phyloP scores from a whole-genome alignment of 441 rosid species.

The Metrosideros polymorpha region DNA sequence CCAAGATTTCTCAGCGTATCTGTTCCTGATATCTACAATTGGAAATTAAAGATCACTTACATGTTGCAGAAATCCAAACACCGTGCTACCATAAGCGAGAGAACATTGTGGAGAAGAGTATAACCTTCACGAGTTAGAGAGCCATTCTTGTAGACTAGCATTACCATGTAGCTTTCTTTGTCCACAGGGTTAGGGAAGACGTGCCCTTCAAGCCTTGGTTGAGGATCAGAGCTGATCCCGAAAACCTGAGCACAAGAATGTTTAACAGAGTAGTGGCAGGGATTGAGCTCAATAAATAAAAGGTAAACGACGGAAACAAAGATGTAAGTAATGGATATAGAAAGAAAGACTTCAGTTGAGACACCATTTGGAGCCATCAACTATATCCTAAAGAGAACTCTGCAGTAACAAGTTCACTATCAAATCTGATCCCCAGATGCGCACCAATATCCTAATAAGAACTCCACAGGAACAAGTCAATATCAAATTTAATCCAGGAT shows the following conservation, averaged over 20 bases:
- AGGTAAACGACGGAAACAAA: neutral
- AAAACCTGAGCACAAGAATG: slow-evolving; percentile 42
- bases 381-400: neutral
- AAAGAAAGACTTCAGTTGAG: neutral
- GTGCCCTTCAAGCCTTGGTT: slow-evolving; percentile 80
- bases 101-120: neutral
- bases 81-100: neutral
- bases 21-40: slow-evolving; percentile 53
- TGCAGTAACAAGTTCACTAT: neutral
- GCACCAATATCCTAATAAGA: neutral
- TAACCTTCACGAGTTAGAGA: slow-evolving; percentile 89
- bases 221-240: slow-evolving; percentile 64
- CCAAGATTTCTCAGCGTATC: slow-evolving; percentile 68
- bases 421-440: neutral
- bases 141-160: slow-evolving; percentile 78
- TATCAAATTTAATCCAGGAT: neutral
- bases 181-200: slow-evolving; percentile 85
- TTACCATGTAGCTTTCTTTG: slow-evolving; percentile 78
- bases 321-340: neutral
- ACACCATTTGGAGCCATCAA: neutral
- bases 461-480: neutral
- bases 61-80: neutral
- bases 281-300: neutral
- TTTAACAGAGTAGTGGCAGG: neutral
- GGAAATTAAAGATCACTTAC: neutral